Evolutionary conservation across 305 asterid species (phyloP), one percentile per base, ranked within the genome.

Genomic region (Rubia balearica): DNA sequence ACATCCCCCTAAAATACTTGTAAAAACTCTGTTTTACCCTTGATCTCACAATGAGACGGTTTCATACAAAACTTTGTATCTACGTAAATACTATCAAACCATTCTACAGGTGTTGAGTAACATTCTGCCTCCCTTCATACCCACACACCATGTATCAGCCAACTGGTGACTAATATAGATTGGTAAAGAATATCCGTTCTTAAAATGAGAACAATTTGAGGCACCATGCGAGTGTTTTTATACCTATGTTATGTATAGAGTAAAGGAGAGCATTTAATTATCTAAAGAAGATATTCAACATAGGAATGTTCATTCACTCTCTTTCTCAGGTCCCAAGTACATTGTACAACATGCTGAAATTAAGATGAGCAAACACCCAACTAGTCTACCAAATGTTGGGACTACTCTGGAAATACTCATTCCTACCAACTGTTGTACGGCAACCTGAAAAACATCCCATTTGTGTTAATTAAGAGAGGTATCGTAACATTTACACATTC

Each of bases 281-380:
- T 73, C 59, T 7, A 33, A 51, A 24, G 5, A 22, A 53, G 59
- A 73, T 16, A 22, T 62, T 8, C 56, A 38, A 45, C 71, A 53
- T 5, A 9, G 11, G 30, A 24, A 14, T 21, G 63, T 5, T 78
- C 77, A 72, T 73, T 75, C 83, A 68, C 71, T 71, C 73, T 78
- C 79, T 75, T 75, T 81, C 66, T 74, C 83, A 61, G 81, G 83
- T 70, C 83, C 85, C 16, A 62, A 48, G 65, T 73, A 81, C 73
- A 73, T 27, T 11, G 85, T 81, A 62, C 72, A 76, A 67, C 70
- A 75, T 19, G 80, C 77, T 40, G 85, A 81, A 67, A 81, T 24
- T 51, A 81, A 70, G 69, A 81, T 81, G 16, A 78, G 76, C 63
- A 61, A 70, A 73, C 85, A 76, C 42, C 85, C 83, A 45, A 78